phyloP scores from a whole-genome alignment of 257 asterid species.

The Petunia axillaris region DNA sequence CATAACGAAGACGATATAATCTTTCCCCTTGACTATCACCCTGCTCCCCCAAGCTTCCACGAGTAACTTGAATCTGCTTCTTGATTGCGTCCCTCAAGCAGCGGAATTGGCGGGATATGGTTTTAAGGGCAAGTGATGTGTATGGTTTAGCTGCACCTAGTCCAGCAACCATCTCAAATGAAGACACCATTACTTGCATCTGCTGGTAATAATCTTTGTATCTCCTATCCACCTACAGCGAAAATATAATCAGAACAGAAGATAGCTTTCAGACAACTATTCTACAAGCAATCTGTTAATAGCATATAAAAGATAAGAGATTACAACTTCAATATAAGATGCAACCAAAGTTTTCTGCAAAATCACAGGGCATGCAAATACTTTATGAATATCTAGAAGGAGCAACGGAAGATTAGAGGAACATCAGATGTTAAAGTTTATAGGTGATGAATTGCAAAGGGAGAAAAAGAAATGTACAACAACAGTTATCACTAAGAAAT shows the following conservation, averaged over 20 bases:
- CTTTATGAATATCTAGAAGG: not conserved
- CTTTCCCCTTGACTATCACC: conserved; percentile 46
- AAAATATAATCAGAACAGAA: not conserved
- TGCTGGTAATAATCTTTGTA: conserved; percentile 67
- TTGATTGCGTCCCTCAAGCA: conserved; percentile 62
- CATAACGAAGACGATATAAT: conserved; percentile 61
- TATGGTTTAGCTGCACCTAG: conserved; percentile 68
- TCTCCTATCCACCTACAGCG: conserved; percentile 63
- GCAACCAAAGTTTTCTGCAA: not conserved
- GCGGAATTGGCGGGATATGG: conserved; percentile 75
- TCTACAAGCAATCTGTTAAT: not conserved
- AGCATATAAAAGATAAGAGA: not conserved
- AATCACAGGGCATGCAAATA: not conserved
- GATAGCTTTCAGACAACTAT: not conserved
- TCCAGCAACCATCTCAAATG: conserved; percentile 66
- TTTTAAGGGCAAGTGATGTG: conserved; percentile 66
- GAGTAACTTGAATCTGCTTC: conserved; percentile 60
- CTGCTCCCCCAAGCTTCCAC: conserved; percentile 58
- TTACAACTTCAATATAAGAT: not conserved
- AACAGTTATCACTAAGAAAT: not conserved
- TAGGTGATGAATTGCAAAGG: conserved; percentile 8
- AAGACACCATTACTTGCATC: conserved; percentile 63
- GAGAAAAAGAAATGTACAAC: not conserved
- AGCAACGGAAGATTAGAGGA: not conserved
- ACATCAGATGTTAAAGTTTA: not conserved